Evolutionary conservation across 225 moss, liverwort and hornwort species (phyloP).

Genomic region (Pseudoscleropodium purum): DNA sequence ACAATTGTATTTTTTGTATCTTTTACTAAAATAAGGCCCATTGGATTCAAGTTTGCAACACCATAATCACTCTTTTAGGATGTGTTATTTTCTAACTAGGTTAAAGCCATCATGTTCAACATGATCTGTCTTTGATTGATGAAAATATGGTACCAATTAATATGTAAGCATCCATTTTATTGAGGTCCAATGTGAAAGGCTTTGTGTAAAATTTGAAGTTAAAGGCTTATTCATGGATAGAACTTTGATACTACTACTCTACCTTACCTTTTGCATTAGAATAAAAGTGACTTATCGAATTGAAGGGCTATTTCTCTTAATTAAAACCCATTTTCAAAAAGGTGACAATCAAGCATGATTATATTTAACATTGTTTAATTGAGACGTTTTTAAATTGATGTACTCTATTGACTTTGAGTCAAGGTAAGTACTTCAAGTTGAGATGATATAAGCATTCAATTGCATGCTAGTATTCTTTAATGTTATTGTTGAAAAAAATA

Average conservation of each 20-base stretch:
- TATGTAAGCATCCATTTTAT: no score
- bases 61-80: no score
- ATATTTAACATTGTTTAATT: background rate
- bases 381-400: accelerated
- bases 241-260: background rate
- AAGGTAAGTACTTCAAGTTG: accelerated
- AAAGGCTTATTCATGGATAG: background rate
- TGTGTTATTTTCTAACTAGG: no score
- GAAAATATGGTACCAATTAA: no score
- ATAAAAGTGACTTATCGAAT: background rate
- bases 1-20: no score
- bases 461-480: background rate
- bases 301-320: no score
- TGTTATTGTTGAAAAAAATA: background rate
- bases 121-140: no score
- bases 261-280: background rate
- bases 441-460: background rate
- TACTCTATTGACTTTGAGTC: background rate
- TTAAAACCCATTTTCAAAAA: background rate
- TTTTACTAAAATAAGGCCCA: no score
- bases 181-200: background rate
- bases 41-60: no score
- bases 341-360: background rate
- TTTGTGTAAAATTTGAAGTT: no score
- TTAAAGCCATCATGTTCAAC: no score